These are phyloP conservation scores for Diospyros kaki DNA, from an alignment of 148 eudicot species.

Conservation along the genomic window DNA sequence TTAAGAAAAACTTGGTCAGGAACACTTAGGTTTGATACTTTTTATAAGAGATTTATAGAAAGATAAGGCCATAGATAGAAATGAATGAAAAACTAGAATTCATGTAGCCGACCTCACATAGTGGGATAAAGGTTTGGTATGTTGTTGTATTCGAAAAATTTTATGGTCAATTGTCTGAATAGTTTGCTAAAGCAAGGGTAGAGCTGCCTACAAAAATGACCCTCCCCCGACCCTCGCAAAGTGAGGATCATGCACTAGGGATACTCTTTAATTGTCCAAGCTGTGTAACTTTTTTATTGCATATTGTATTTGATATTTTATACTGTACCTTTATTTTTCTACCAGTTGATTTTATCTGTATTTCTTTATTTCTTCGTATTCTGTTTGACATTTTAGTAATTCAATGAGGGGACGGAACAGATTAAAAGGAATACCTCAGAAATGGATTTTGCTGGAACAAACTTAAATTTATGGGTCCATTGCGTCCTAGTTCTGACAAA, in stretches of 20 bases:
- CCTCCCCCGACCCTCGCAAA: no score
- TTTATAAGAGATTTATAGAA: no score
- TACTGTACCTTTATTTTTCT: neutral
- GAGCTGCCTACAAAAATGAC: no score
- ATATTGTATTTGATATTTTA: neutral
- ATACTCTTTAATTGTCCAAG: neutral
- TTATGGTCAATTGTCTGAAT: constrained; percentile 1
- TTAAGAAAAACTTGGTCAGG: no score
- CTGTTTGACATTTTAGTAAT: neutral
- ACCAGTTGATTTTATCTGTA: no score
- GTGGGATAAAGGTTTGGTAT: no score
- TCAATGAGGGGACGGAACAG: neutral
- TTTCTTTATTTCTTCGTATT: neutral
- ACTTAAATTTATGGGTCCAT: neutral
- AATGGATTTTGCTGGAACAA: constrained; percentile 4
- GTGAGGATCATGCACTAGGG: no score
- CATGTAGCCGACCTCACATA: no score
- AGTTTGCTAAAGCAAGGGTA: neutral
- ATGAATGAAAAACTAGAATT: no score
- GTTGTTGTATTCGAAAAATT: neutral
- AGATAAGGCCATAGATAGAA: no score
- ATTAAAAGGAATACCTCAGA: neutral
- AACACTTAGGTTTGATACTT: no score
- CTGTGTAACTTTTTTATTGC: no score
- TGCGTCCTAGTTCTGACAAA: constrained; percentile 17